Conservation (phyloP, 1,284 basidiomycete genomes). For the Cutaneotrichosporon dermatis region DNA sequence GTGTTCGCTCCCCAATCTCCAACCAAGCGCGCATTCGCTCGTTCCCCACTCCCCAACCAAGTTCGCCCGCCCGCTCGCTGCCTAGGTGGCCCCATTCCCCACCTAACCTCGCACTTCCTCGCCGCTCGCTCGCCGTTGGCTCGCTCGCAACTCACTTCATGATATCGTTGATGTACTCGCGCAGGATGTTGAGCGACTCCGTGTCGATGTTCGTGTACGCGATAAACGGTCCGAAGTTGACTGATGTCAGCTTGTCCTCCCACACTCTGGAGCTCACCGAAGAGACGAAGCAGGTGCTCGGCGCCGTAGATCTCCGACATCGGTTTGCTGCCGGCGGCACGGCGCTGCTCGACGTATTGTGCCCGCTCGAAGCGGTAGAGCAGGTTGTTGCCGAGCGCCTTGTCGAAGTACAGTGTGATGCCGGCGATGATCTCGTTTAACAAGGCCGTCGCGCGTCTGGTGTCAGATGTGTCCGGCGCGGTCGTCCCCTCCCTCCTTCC, state of each 20-base stretch:
- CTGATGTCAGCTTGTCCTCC: slow-evolving; percentile 40
- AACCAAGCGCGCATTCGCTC: too few species aligned
- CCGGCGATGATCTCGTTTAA: slow-evolving; percentile 81
- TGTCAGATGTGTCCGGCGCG: too few species aligned
- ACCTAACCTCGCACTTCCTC: too few species aligned
- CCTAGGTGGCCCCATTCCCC: too few species aligned
- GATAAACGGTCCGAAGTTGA: slow-evolving; percentile 67
- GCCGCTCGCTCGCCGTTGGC: too few species aligned
- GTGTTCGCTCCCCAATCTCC: too few species aligned
- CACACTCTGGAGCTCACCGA: too few species aligned
- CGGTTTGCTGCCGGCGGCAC: slow-evolving; percentile 68
- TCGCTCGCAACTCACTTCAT: slow-evolving; percentile 61
- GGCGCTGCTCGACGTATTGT: slow-evolving; percentile 80
- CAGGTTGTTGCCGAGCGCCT: slow-evolving; percentile 79
- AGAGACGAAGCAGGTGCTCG: slow-evolving; percentile 85
- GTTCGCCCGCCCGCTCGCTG: too few species aligned
- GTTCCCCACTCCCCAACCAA: too few species aligned
- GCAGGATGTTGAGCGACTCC: slow-evolving; percentile 74
- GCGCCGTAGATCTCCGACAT: slow-evolving; percentile 94
- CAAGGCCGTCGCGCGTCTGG: slow-evolving; percentile 56
- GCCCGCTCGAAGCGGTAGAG: slow-evolving; percentile 90
- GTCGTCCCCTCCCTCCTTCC: too few species aligned
- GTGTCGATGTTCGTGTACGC: slow-evolving; percentile 85
- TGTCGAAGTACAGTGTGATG: slow-evolving; percentile 91
- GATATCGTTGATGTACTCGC: slow-evolving; percentile 86